phyloP scores from a whole-genome alignment of 108 stramenopile genomes.

The Cyclostephanos invisitatus region DNA sequence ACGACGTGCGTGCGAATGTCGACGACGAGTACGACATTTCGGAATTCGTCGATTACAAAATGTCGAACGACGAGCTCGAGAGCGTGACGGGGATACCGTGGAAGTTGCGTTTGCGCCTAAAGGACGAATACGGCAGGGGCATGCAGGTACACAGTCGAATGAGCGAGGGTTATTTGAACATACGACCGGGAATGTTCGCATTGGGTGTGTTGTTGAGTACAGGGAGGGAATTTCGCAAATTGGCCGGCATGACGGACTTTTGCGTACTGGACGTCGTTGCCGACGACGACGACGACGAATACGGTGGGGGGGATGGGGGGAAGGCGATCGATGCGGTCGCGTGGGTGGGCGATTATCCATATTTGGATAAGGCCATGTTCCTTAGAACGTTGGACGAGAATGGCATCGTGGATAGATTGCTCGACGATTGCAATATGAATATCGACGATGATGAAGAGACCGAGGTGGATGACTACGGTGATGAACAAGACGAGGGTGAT shows the following conservation, averaged over 20 bases:
- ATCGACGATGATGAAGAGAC: neutral
- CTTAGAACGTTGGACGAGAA: constrained; percentile 37
- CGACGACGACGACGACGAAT: neutral
- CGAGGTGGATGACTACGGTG: no score
- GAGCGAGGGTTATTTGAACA: constrained; percentile 73
- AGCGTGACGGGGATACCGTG: constrained; percentile 67
- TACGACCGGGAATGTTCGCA: constrained; percentile 57
- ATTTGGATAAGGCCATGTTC: constrained; percentile 56
- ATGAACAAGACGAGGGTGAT: neutral
- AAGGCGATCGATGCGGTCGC: constrained; percentile 26
- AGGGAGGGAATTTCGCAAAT: constrained; percentile 47
- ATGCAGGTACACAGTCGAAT: constrained; percentile 79
- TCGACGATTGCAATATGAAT: neutral
- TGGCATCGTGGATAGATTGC: constrained; percentile 24
- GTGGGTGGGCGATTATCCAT: constrained; percentile 86
- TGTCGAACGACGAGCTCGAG: constrained; percentile 72
- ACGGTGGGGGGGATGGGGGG: neutral
- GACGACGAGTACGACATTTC: constrained; percentile 69
- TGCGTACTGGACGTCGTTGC: constrained; percentile 56
- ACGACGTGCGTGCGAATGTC: constrained; percentile 43
- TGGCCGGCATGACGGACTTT: constrained; percentile 79
- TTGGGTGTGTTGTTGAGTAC: constrained; percentile 63
- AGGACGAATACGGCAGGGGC: constrained; percentile 56
- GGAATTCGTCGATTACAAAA: constrained; percentile 74
- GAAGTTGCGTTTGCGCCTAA: constrained; percentile 58